These are phyloP conservation scores for Quercus suber DNA, from an alignment of 306 rosid species.

Conservation along the genomic window DNA sequence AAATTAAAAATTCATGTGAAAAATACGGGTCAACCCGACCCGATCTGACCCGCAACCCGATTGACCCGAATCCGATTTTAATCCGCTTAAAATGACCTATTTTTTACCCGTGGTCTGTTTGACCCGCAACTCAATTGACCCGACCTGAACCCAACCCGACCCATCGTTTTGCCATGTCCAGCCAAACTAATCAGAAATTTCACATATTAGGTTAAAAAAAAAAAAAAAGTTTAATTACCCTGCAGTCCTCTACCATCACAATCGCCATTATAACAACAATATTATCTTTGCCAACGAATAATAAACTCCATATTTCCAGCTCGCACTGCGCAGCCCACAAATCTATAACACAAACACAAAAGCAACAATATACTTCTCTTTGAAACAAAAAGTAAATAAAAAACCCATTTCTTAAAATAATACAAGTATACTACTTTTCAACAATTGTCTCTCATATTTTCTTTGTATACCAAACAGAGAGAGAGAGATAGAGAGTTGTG, in stretches of 20 bases:
- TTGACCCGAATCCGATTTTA: too few species aligned
- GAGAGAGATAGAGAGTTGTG: conserved; percentile 16
- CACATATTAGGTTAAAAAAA: background rate
- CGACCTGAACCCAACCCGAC: fast-evolving
- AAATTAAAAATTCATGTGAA: too few species aligned
- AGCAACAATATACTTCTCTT: background rate
- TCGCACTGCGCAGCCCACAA: conserved; percentile 12
- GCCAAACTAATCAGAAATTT: background rate
- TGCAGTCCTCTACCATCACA: background rate
- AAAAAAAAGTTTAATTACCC: background rate
- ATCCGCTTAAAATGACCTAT: too few species aligned
- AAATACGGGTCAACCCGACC: too few species aligned
- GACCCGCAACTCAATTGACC: too few species aligned
- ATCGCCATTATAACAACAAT: background rate
- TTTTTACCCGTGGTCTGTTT: too few species aligned
- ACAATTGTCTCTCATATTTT: conserved; percentile 9
- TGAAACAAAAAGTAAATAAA: background rate
- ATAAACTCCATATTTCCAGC: conserved; percentile 26
- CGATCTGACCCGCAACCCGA: too few species aligned
- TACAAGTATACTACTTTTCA: background rate
- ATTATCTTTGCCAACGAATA: too few species aligned
- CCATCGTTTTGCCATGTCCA: too few species aligned
- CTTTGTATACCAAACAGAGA: conserved; percentile 23
- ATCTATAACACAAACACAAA: conserved; percentile 15
- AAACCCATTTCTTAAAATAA: conserved; percentile 15